phyloP scores from a whole-genome alignment of 31 red algal species.

The Odonthalia washingtoniensis region DNA sequence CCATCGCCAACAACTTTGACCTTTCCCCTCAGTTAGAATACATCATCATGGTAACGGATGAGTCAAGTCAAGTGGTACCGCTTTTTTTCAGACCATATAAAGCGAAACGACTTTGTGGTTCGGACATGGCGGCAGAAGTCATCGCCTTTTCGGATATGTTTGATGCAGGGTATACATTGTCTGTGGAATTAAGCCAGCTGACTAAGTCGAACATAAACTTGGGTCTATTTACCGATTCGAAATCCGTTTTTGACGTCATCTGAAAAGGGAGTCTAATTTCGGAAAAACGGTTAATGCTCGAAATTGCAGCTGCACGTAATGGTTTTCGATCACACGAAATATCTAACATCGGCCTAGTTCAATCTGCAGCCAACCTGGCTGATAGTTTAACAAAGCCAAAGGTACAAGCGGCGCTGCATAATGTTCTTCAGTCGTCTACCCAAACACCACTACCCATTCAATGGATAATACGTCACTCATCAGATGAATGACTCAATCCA shows the following conservation, averaged over 20 bases:
- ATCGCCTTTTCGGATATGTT: conserved; percentile 11
- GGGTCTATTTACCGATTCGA: conserved; percentile 15
- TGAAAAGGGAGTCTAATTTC: neutral
- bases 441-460: too few relatives aligned
- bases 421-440: too few relatives aligned
- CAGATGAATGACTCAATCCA: too few relatives aligned
- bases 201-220: neutral
- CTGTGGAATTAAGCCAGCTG: neutral
- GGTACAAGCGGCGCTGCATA: too few relatives aligned
- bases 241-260: conserved; percentile 27
- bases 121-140: conserved; percentile 25
- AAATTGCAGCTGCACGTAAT: conserved; percentile 6
- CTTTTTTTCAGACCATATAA: neutral
- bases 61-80: neutral
- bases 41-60: neutral
- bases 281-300: conserved; percentile 24
- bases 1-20: conserved; percentile 31
- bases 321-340: too few relatives aligned
- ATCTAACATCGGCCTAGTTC: too few relatives aligned
- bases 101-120: neutral
- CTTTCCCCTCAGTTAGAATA: conserved; percentile 7
- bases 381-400: too few relatives aligned
- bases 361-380: too few relatives aligned
- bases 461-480: too few relatives aligned
- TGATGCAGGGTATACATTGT: neutral